Conservation (phyloP, 306 rosid genomes). For the Arachis hypogaea region DNA sequence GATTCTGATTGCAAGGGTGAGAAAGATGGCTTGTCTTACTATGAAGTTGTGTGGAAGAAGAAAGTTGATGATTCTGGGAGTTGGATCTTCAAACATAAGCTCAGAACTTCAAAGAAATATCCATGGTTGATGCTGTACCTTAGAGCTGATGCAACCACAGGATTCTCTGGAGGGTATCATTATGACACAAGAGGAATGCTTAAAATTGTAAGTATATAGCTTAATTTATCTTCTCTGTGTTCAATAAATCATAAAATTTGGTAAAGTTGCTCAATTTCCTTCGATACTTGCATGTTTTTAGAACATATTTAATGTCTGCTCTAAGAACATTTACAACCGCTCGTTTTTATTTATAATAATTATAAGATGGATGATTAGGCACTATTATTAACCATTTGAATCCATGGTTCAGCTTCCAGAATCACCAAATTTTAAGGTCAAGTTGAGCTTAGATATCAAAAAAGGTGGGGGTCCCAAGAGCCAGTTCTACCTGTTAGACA, state of each 20-base stretch:
- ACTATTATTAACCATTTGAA: slow-evolving; percentile 7
- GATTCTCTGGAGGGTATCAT: slow-evolving; percentile 76
- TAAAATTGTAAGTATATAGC: slow-evolving; percentile 54
- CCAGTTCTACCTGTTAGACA: slow-evolving; percentile 68
- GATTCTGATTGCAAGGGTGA: slow-evolving; percentile 35
- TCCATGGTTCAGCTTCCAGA: slow-evolving; percentile 59
- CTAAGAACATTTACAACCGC: too few relatives aligned
- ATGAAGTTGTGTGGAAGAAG: slow-evolving; percentile 69
- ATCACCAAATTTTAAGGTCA: slow-evolving; percentile 65
- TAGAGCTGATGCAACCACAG: slow-evolving; percentile 72
- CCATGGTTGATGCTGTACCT: slow-evolving; percentile 82
- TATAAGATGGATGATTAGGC: neutral
- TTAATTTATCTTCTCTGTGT: neutral
- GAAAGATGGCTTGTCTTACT: slow-evolving; percentile 47
- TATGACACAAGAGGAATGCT: slow-evolving; percentile 76
- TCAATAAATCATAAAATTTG: neutral
- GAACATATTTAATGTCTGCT: too few relatives aligned
- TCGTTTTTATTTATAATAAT: too few relatives aligned
- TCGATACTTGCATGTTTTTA: too few relatives aligned
- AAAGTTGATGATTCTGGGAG: slow-evolving; percentile 52
- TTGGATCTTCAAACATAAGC: slow-evolving; percentile 62
- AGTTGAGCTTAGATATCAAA: slow-evolving; percentile 53
- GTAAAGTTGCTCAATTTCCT: neutral
- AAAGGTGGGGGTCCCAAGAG: slow-evolving; percentile 70
- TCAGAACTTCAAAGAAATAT: slow-evolving; percentile 64